These are phyloP conservation scores for Candolleomyces eurysporus DNA, from an alignment of 768 basidiomycete species.

Conservation along the genomic window DNA sequence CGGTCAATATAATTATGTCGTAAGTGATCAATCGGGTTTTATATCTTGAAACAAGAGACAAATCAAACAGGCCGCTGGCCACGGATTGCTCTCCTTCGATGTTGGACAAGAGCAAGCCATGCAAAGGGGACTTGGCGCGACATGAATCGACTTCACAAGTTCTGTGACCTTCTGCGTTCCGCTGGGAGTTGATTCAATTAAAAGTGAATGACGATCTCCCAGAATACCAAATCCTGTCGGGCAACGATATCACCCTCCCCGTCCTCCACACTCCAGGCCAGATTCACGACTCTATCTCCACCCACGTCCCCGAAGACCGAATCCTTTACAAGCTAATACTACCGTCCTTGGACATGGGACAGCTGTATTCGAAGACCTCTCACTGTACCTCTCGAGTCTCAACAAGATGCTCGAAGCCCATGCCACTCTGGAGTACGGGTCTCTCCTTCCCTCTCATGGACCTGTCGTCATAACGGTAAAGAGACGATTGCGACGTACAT, in stretches of 20 bases:
- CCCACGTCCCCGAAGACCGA: constrained; percentile 65
- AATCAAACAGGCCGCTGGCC: no score
- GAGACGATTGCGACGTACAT: constrained; percentile 71
- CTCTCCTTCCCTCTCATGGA: constrained; percentile 89
- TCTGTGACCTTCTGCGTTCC: no score
- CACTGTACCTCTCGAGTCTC: constrained; percentile 65
- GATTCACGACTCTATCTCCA: constrained; percentile 79
- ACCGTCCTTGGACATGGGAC: constrained; percentile 90
- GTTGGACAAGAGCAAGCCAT: no score
- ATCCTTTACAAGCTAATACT: constrained; percentile 88
- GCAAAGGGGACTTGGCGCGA: no score
- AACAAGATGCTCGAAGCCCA: constrained; percentile 50
- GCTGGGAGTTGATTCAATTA: no score
- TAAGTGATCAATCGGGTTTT: no score
- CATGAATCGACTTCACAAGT: no score
- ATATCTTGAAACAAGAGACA: no score
- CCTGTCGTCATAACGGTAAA: constrained; percentile 67
- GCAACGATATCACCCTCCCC: constrained; percentile 38
- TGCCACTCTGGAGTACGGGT: constrained; percentile 27
- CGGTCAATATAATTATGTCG: no score
- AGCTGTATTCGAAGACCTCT: constrained; percentile 83
- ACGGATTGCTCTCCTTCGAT: no score
- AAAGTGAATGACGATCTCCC: constrained; percentile 59
- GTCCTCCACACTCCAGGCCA: constrained; percentile 90
- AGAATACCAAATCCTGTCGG: constrained; percentile 51